Evolutionary conservation across 2,329 filamentous ascomycete genomes (phyloP).

Genomic region (Diplodia sapinea): DNA sequence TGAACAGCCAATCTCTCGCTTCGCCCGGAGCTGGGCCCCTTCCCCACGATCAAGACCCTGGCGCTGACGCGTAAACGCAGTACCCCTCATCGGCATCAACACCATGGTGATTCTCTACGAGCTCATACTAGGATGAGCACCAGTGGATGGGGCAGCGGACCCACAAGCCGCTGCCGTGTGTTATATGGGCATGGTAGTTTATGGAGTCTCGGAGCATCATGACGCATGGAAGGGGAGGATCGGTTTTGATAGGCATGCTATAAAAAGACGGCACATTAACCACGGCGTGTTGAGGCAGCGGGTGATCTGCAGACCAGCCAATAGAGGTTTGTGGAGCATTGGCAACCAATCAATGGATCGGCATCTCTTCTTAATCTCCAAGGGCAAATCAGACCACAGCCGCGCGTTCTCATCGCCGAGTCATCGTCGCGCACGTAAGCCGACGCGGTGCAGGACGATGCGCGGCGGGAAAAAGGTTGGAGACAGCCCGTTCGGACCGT

Average conservation of each 20-base stretch:
- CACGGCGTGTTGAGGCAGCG: conserved; percentile 12
- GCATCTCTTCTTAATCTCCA: conserved; percentile 1
- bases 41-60: conserved; percentile 1
- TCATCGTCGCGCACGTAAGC: background rate
- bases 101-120: conserved; percentile 48
- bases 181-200: conserved; percentile 5
- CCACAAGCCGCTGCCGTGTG: background rate
- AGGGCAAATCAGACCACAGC: conserved; percentile 14
- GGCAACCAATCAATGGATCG: conserved; percentile 23
- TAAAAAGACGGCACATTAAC: background rate
- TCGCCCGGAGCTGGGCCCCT: background rate
- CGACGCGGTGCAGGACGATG: background rate
- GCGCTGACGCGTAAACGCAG: conserved; percentile 34
- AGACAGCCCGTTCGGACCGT: conserved; percentile 19
- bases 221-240: conserved; percentile 13
- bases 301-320: conserved; percentile 18
- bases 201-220: conserved; percentile 23
- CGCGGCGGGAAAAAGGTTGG: conserved; percentile 4
- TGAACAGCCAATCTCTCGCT: background rate
- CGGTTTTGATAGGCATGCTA: conserved; percentile 12
- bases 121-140: conserved; percentile 33
- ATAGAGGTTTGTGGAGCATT: conserved; percentile 11
- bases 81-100: conserved; percentile 50
- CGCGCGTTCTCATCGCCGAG: conserved; percentile 1
- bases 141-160: background rate